Conservation (phyloP, 345 rosid species). For the Salix viminalis region DNA sequence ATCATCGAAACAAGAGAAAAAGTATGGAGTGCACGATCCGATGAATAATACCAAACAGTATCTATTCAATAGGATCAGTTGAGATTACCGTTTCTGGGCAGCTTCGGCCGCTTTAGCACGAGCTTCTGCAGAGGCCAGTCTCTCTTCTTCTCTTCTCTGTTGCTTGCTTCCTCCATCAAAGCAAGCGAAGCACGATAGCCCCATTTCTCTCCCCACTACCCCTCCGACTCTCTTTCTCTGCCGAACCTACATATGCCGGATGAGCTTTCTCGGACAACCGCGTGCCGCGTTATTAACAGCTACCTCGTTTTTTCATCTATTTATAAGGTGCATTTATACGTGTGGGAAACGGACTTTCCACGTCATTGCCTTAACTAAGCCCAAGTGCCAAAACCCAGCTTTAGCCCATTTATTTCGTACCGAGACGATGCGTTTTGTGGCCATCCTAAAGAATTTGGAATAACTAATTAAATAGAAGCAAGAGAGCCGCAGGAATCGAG, state of each 20-base stretch:
- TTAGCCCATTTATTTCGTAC: neutral
- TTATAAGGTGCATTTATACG: neutral
- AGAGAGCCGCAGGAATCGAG: neutral
- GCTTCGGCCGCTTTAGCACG: conserved; percentile 97
- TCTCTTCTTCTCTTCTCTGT: conserved; percentile 62
- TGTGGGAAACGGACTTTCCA: neutral
- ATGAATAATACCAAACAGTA: neutral
- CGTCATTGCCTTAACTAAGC: neutral
- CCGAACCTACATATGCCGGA: neutral
- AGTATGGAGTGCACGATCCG: neutral
- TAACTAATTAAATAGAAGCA: neutral
- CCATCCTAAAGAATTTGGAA: neutral
- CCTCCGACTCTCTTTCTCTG: neutral
- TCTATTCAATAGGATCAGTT: neutral
- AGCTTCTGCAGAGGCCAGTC: conserved; percentile 75
- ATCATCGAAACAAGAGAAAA: neutral
- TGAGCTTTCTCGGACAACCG: neutral
- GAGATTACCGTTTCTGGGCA: conserved; percentile 67
- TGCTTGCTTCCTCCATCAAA: conserved; percentile 56
- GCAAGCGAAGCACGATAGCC: conserved; percentile 69
- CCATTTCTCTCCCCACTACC: conserved; percentile 3
- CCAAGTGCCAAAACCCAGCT: neutral
- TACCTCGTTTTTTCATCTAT: neutral
- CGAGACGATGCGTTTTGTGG: neutral
- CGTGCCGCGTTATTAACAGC: neutral